Evolutionary conservation across 441 rosid species (phyloP).

Genomic region (Pelargonium myrrhifolium): DNA sequence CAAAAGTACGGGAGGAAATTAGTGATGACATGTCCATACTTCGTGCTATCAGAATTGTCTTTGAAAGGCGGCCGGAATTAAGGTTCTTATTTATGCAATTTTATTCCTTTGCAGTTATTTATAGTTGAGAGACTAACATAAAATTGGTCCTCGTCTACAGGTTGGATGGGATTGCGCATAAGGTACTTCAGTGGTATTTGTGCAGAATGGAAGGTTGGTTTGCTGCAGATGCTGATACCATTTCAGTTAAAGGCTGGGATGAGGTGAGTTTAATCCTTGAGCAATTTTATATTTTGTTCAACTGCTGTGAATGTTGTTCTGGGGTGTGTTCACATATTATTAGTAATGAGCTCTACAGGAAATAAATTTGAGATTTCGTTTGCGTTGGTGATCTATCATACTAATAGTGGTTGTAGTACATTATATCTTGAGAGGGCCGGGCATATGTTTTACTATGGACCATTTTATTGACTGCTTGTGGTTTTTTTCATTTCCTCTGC

Average conservation of each 20-base stretch:
- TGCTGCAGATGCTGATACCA: conserved; percentile 95
- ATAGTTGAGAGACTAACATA: too few relatives aligned
- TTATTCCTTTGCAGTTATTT: too few relatives aligned
- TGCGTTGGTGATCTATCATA: too few relatives aligned
- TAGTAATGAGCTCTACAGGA: too few relatives aligned
- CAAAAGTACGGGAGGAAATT: conserved; percentile 57
- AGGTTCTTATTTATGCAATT: conserved; percentile 43
- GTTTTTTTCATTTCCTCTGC: too few relatives aligned
- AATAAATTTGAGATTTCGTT: too few relatives aligned
- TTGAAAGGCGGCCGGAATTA: conserved; percentile 68
- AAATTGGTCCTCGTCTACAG: conserved; percentile 29
- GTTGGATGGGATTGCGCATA: conserved; percentile 70
- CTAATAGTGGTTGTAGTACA: too few relatives aligned
- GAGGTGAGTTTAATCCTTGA: too few relatives aligned
- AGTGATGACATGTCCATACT: conserved; percentile 72
- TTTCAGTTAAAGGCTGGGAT: conserved; percentile 81
- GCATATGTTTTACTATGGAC: background rate
- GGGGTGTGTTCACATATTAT: too few relatives aligned
- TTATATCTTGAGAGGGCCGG: background rate
- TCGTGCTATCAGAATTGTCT: conserved; percentile 59
- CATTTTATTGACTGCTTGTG: too few relatives aligned
- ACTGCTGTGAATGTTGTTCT: too few relatives aligned
- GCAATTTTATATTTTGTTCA: too few relatives aligned
- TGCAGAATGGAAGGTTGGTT: conserved; percentile 99
- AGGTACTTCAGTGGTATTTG: conserved; percentile 93